Evolutionary conservation across 306 rosid genomes (phyloP).

Genomic region (Medicago truncatula): MtrunA17r5.0-ANR NC_053042.1:48746001-48746500

Average conservation of each 20-base stretch:
- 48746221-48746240: slow-evolving; percentile 46
- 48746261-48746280: slow-evolving; percentile 5
- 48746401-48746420: slow-evolving; percentile 58
- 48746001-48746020: slow-evolving; percentile 24
- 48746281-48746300: background rate
- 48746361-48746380: slow-evolving; percentile 42
- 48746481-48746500: slow-evolving; percentile 74
- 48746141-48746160: slow-evolving; percentile 80
- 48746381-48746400: slow-evolving; percentile 45
- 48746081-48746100: slow-evolving; percentile 72
- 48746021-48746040: background rate
- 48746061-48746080: slow-evolving; percentile 72
- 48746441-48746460: slow-evolving; percentile 60
- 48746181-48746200: slow-evolving; percentile 70
- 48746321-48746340: background rate
- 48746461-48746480: slow-evolving; percentile 50
- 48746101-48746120: slow-evolving; percentile 63
- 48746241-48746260: slow-evolving; percentile 25
- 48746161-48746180: slow-evolving; percentile 74
- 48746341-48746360: slow-evolving; percentile 41
- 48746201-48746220: slow-evolving; percentile 54
- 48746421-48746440: slow-evolving; percentile 65
- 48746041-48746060: slow-evolving; percentile 11
- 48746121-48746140: slow-evolving; percentile 83
- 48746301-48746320: background rate